Conservation (phyloP, 306 rosid genomes). For the Crotalaria pallida region DNA sequence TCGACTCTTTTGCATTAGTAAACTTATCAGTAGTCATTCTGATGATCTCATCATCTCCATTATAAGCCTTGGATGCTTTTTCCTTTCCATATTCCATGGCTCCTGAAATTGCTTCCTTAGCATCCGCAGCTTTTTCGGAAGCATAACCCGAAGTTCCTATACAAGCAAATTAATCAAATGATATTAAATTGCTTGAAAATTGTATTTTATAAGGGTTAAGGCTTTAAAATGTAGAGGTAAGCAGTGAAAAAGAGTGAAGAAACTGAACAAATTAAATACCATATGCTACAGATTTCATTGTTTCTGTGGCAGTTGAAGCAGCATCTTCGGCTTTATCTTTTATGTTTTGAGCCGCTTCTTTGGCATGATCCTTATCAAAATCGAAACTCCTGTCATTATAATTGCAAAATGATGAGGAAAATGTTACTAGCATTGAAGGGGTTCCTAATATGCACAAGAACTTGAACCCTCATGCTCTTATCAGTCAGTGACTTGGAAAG, state of each 20-base stretch:
- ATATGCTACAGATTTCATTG: slow-evolving; percentile 35
- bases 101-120: slow-evolving; percentile 21
- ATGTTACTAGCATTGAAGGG: background rate
- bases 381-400: slow-evolving; percentile 32
- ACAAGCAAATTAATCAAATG: background rate
- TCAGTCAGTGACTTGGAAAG: background rate
- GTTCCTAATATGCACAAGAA: background rate
- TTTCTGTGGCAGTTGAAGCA: slow-evolving; percentile 36
- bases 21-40: slow-evolving; percentile 22
- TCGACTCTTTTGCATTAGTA: background rate
- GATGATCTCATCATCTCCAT: slow-evolving; percentile 13
- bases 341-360: slow-evolving; percentile 10
- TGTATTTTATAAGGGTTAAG: background rate
- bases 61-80: background rate
- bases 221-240: background rate
- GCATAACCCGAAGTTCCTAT: slow-evolving; percentile 34
- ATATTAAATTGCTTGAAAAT: background rate
- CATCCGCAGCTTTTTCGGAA: slow-evolving; percentile 20
- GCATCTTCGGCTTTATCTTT: slow-evolving; percentile 36
- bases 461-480: background rate
- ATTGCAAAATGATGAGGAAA: background rate
- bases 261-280: slow-evolving; percentile 30
- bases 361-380: slow-evolving; percentile 3
- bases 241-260: background rate
- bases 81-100: slow-evolving; percentile 16